A percentile compares a stretch with the other conserved stretches of the same genome.
Conservation (phyloP, 2,329 filamentous ascomycete genomes). For the Celoporthe dispersa region DNA sequence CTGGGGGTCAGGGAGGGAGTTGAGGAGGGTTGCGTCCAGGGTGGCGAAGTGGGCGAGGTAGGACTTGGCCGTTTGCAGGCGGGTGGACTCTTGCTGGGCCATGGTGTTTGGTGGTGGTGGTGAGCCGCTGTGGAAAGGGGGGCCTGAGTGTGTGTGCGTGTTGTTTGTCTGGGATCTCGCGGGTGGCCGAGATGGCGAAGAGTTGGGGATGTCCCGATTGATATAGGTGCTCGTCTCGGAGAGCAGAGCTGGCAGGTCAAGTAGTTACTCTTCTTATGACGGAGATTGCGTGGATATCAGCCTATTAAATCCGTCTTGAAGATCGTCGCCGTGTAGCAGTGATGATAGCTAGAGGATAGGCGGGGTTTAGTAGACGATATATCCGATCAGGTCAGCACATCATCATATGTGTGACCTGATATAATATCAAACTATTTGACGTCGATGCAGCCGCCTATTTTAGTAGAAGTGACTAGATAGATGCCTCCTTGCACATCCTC, state of each 20-base stretch:
- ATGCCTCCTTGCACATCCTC: neutral
- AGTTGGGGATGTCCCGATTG: neutral
- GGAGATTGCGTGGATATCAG: neutral
- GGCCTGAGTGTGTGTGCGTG: neutral
- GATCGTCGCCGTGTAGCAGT: neutral
- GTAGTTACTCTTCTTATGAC: neutral
- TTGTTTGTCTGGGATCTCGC: neutral
- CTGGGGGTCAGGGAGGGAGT: constrained; percentile 9
- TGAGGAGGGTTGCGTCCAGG: constrained; percentile 13
- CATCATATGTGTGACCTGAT: neutral
- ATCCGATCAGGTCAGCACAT: neutral
- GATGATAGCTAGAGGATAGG: neutral
- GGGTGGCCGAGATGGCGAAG: too few species aligned
- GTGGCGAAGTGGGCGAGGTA: constrained; percentile 20
- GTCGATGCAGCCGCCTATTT: neutral
- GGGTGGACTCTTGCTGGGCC: constrained; percentile 18
- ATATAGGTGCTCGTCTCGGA: neutral
- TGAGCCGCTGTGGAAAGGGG: neutral
- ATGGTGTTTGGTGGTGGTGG: neutral
- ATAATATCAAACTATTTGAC: neutral
- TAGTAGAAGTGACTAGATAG: too few species aligned
- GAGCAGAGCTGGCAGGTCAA: neutral
- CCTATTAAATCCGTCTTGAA: neutral
- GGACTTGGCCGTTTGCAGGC: constrained; percentile 19
- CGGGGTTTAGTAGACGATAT: neutral